A percentile compares a stretch with the other conserved stretches of the same genome.
phyloP scores from a whole-genome alignment of 192 early-diverging fungal genomes.

The Coemansia sp. region DNA sequence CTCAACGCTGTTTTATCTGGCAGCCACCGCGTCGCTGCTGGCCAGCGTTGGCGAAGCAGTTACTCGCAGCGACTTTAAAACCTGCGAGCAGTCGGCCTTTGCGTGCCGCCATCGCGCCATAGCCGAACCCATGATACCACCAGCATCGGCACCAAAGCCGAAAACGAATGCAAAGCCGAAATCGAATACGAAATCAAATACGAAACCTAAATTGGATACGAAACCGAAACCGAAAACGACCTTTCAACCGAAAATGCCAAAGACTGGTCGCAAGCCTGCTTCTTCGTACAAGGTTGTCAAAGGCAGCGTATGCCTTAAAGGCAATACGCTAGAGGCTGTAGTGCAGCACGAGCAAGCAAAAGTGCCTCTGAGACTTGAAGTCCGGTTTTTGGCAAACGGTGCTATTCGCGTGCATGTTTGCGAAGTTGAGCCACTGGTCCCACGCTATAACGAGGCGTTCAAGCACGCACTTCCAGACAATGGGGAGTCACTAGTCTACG shows the following conservation, averaged over 20 bases:
- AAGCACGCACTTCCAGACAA: slow-evolving; percentile 56
- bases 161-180: slow-evolving; percentile 20
- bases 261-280: slow-evolving; percentile 14
- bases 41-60: slow-evolving; percentile 46
- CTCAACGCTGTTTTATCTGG: slow-evolving; percentile 28
- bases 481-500: slow-evolving; percentile 23
- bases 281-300: slow-evolving; percentile 66
- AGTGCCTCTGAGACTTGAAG: slow-evolving; percentile 34
- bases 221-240: too few species aligned
- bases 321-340: slow-evolving; percentile 23
- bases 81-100: slow-evolving; percentile 81
- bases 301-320: slow-evolving; percentile 56
- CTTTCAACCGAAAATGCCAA: too few species aligned
- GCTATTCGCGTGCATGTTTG: slow-evolving; percentile 60
- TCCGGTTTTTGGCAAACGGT: slow-evolving; percentile 58
- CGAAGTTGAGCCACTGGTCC: slow-evolving; percentile 62
- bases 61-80: slow-evolving; percentile 87
- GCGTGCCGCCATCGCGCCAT: slow-evolving; percentile 84
- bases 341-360: slow-evolving; percentile 24
- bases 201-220: too few species aligned
- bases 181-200: too few species aligned
- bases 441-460: slow-evolving; percentile 67
- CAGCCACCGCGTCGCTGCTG: slow-evolving; percentile 14
- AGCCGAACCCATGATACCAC: slow-evolving; percentile 64
- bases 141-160: too few species aligned